Evolutionary conservation across 2,329 filamentous ascomycete genomes (phyloP).

Genomic region (Monilinia laxa): DNA sequence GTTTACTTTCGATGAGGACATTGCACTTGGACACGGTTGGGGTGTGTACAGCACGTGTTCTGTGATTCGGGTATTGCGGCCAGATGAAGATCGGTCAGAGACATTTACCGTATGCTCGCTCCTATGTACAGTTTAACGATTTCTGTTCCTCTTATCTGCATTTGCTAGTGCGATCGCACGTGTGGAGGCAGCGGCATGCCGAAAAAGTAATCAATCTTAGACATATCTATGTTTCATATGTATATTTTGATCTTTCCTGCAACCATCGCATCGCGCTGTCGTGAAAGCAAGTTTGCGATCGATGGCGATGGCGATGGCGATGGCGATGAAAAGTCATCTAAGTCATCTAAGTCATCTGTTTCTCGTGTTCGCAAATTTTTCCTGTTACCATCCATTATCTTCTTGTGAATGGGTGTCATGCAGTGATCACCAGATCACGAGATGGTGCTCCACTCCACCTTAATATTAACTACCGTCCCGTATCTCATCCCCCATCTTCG

Average conservation of each 20-base stretch:
- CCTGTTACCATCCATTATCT: not conserved
- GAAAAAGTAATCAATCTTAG: conserved; percentile 1
- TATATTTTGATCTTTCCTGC: conserved; percentile 6
- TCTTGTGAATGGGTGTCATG: conserved; percentile 5
- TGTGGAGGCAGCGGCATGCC: conserved; percentile 5
- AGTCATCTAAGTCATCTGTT: not conserved
- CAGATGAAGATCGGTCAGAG: not conserved
- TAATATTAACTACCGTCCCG: not conserved
- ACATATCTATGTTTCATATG: conserved; percentile 10
- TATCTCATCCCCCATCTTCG: conserved; percentile 14
- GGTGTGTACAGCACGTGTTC: conserved; percentile 7
- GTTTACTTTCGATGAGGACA: not conserved
- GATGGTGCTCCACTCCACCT: conserved; percentile 14
- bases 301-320: conserved; percentile 13
- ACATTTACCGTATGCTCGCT: not conserved
- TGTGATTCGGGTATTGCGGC: not conserved
- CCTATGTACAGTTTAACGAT: not conserved
- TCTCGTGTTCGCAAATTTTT: conserved; percentile 8
- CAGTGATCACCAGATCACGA: conserved; percentile 20
- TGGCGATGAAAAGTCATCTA: not conserved
- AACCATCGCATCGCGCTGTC: not conserved
- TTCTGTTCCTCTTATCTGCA: not conserved
- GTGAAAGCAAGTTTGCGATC: conserved; percentile 16
- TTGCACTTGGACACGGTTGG: not conserved
- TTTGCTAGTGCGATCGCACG: not conserved